Evolutionary conservation across 2,329 filamentous ascomycete genomes (phyloP).

Genomic region (Ophiostoma ips): DNA sequence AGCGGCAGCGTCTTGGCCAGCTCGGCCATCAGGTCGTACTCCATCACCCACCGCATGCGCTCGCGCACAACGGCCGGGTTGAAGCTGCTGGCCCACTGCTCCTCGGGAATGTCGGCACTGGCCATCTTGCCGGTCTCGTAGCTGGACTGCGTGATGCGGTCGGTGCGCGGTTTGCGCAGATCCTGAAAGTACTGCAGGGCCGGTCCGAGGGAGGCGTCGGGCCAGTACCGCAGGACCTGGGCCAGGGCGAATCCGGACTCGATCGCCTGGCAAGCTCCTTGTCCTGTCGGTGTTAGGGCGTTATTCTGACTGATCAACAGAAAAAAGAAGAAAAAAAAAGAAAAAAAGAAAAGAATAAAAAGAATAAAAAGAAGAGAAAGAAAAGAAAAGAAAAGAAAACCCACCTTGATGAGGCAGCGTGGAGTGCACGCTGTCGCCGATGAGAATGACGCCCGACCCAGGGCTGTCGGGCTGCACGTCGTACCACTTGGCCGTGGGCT

Average conservation of each 20-base stretch:
- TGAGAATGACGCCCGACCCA: slow-evolving; percentile 35
- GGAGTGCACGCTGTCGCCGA: slow-evolving; percentile 45
- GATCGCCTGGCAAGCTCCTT: slow-evolving; percentile 31
- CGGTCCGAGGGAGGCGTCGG: slow-evolving; percentile 1
- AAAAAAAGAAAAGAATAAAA: too few relatives aligned
- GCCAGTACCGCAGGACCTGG: slow-evolving; percentile 16
- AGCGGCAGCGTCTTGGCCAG: slow-evolving; percentile 8
- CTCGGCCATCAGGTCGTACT: slow-evolving; percentile 10
- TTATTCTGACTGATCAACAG: too few relatives aligned
- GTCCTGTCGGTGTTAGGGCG: slow-evolving; percentile 16
- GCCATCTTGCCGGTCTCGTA: slow-evolving; percentile 13
- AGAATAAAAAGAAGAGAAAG: background rate
- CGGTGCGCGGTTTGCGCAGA: slow-evolving; percentile 12
- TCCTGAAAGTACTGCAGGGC: slow-evolving; percentile 12
- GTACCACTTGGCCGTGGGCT: slow-evolving; percentile 33
- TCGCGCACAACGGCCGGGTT: slow-evolving; percentile 8
- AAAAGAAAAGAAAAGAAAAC: background rate
- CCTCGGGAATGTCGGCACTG: slow-evolving; percentile 12
- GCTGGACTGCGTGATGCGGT: slow-evolving; percentile 10
- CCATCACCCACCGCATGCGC: slow-evolving; percentile 13
- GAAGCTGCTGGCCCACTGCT: slow-evolving; percentile 9
- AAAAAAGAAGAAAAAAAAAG: too few relatives aligned
- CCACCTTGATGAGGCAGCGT: slow-evolving; percentile 33
- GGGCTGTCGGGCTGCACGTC: slow-evolving; percentile 22
- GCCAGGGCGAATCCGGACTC: slow-evolving; percentile 23